Evolutionary conservation across 768 basidiomycete genomes (phyloP), one percentile per base, ranked within the genome.

Genomic region (Boletus reticuloceps): DNA sequence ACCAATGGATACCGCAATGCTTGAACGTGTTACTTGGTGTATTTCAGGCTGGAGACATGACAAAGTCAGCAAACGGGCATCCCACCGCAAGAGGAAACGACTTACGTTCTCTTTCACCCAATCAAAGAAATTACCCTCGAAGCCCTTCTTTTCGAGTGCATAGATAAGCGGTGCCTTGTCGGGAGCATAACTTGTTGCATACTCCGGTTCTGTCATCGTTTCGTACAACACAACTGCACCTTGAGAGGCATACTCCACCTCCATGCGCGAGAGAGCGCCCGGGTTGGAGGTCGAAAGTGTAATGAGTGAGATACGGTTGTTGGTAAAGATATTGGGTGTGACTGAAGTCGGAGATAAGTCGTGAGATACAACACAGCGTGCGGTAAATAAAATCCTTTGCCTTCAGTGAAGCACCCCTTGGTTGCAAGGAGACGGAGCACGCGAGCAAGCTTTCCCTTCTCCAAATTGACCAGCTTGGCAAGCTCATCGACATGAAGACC

Each of bases 221-320:
- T 68, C 69, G 37, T 56, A 70, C 27, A 72, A 31, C 10, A 55
- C 55, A 6, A 14, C 32, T 7, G 61, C 63, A 22, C 51, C 61
- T 46, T 50, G 52, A 11, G 56, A 46, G 12, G 50, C 40, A 45
- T 64, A 55, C 22, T 59, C 57, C 2, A 52, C 29, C 10, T 49
- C 32, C 16, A 58, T 32, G 11, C 53, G 53, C 1, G 54, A 48
- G 10, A 64, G 50, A n/a, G 49, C 61, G 6, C 58, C 59, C 1
- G 54, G 11, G 29, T 53, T 40, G 20, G 50, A 64, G 27, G 10
- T 48, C 14, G 62, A 62, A 42, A 53, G 58, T 11, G 68, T 61
- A 1, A 67, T 42, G 9, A 70, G 62, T 2, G 72, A 74, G 27
- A 72, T 58, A 17, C 69, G 72, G 42, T 69, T 74, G 53, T 73